These are phyloP conservation scores for Globisporangium spinosum DNA, from an alignment of 352 stramenopile genomes.

Conservation along the genomic window DNA sequence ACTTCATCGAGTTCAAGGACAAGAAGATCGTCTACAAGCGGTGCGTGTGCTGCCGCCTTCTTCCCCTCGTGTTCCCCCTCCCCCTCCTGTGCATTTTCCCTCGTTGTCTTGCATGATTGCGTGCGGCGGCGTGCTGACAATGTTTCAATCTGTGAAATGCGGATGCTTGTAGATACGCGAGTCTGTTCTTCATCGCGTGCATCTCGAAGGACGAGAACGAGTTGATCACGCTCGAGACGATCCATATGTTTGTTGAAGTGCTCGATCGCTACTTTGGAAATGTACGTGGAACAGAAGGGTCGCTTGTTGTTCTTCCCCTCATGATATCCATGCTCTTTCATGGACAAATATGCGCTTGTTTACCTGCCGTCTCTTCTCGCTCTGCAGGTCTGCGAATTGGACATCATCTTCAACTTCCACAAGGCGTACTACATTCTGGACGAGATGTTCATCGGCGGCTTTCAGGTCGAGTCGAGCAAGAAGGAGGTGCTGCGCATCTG, in stretches of 20 bases:
- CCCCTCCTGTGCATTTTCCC: background rate
- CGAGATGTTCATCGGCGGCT: constrained; percentile 98
- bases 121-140: background rate
- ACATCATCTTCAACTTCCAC: constrained; percentile 99
- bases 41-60: constrained; percentile 24
- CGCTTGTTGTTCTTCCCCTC: background rate
- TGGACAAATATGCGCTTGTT: constrained; percentile 7
- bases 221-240: constrained; percentile 96
- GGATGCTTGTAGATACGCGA: constrained; percentile 83
- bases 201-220: constrained; percentile 97
- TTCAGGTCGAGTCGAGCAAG: constrained; percentile 96
- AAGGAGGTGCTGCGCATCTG: constrained; percentile 88
- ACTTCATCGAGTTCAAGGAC: constrained; percentile 97
- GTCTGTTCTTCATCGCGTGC: constrained; percentile 96
- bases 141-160: background rate
- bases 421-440: constrained; percentile 99
- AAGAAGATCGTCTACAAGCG: constrained; percentile 98
- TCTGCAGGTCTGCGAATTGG: constrained; percentile 82
- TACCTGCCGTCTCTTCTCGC: constrained; percentile 48
- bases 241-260: constrained; percentile 98
- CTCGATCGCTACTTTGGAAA: constrained; percentile 97
- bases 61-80: background rate
- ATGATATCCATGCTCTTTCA: background rate
- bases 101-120: background rate
- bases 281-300: constrained; percentile 31